Conservation (phyloP, 2,329 filamentous ascomycete species). For the Aspergillus tamarii region DNA sequence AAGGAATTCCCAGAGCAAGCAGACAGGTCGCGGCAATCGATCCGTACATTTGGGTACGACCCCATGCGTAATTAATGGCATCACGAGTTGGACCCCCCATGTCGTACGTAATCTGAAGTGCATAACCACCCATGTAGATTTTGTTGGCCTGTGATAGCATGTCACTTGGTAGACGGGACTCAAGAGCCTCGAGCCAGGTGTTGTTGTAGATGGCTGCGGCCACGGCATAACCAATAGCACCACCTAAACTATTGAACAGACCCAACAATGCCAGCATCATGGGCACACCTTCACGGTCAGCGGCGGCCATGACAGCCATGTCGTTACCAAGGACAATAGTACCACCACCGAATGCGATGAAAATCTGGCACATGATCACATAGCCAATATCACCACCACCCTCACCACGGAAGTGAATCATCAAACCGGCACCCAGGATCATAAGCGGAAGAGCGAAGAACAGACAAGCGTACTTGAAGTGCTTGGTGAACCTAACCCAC, state of each 20-base stretch:
- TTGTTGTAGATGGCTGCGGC: constrained; percentile 59
- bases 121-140: constrained; percentile 34
- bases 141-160: constrained; percentile 23
- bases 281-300: constrained; percentile 59
- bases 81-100: constrained; percentile 33
- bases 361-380: constrained; percentile 59
- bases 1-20: constrained; percentile 36
- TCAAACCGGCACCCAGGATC: constrained; percentile 56
- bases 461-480: constrained; percentile 56
- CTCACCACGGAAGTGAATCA: constrained; percentile 60
- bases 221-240: constrained; percentile 38
- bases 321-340: constrained; percentile 60
- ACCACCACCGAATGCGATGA: constrained; percentile 58
- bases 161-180: constrained; percentile 47
- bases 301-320: constrained; percentile 61
- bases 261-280: constrained; percentile 44
- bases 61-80: constrained; percentile 44
- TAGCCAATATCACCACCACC: constrained; percentile 50
- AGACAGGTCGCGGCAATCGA: constrained; percentile 40
- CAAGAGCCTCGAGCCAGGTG: constrained; percentile 55
- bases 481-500: constrained; percentile 53
- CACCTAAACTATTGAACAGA: constrained; percentile 39
- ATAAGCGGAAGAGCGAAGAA: constrained; percentile 57
- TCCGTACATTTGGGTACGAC: constrained; percentile 40
- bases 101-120: constrained; percentile 30